Percentiles rank a stretch among this genome's conserved stretches.
phyloP scores from a whole-genome alignment of 495 filamentous ascomycete species.

The Penicillium herquei region DNA sequence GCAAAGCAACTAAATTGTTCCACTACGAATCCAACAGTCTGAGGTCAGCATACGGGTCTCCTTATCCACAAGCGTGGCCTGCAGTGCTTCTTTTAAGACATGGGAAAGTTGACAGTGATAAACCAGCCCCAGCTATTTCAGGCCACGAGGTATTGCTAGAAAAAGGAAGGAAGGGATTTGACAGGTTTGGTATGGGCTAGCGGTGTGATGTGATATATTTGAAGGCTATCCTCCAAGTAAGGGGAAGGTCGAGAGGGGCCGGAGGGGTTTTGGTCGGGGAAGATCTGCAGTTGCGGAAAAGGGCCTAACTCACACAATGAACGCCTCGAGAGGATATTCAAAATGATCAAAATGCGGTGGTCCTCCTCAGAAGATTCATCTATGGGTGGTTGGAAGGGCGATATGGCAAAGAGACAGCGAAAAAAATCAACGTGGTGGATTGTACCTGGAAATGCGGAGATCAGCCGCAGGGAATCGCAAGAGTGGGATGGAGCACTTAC shows the following conservation, averaged over 20 bases:
- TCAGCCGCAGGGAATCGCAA: constrained; percentile 27
- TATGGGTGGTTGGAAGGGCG: constrained; percentile 9
- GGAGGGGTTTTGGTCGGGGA: constrained; percentile 37
- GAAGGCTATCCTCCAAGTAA: constrained; percentile 26
- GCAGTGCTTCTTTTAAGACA: constrained; percentile 9
- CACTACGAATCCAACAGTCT: constrained; percentile 28
- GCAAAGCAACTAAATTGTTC: constrained; percentile 26
- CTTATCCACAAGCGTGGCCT: background rate
- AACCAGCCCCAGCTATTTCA: constrained; percentile 6
- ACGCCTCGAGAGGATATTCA: constrained; percentile 37
- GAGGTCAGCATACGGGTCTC: constrained; percentile 6
- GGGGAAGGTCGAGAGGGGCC: constrained; percentile 42
- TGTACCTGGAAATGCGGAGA: constrained; percentile 33
- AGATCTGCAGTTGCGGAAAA: constrained; percentile 31
- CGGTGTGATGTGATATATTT: constrained; percentile 28
- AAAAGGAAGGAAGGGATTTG: constrained; percentile 2
- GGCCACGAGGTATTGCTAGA: constrained; percentile 1
- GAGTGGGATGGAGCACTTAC: constrained; percentile 30
- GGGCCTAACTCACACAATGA: constrained; percentile 43
- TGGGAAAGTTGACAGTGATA: constrained; percentile 3
- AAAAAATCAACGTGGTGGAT: constrained; percentile 10
- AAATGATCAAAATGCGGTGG: constrained; percentile 8
- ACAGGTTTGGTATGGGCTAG: constrained; percentile 25
- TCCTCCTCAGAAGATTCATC: constrained; percentile 11
- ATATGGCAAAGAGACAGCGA: background rate